Evolutionary conservation across 192 early-diverging fungal species (phyloP).

Genomic region (Coemansia sp.): DNA sequence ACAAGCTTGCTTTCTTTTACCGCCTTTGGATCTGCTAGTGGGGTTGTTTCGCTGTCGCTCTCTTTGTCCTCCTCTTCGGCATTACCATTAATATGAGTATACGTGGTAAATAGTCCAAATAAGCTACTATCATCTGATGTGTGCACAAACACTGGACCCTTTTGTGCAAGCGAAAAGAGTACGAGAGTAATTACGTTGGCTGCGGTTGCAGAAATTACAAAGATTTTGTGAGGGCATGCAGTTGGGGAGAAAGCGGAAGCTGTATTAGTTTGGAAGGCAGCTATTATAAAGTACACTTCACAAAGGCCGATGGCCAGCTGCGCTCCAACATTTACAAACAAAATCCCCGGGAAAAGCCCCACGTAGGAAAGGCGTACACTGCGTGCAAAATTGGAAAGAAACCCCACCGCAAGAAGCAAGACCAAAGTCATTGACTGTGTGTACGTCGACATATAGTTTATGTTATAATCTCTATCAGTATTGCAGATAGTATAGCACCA

Average conservation of each 20-base stretch:
- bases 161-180: too few relatives aligned
- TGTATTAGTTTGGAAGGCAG: slow-evolving; percentile 4
- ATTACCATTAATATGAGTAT: not conserved
- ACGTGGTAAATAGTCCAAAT: not conserved
- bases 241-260: slow-evolving; percentile 1
- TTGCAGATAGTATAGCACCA: too few relatives aligned
- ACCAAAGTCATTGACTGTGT: too few relatives aligned
- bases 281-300: slow-evolving; percentile 33
- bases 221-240: too few relatives aligned
- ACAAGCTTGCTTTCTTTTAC: slow-evolving; percentile 13
- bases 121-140: too few relatives aligned
- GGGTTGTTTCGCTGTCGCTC: slow-evolving; percentile 2
- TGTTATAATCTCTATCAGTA: too few relatives aligned
- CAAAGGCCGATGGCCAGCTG: slow-evolving; percentile 13
- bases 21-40: slow-evolving; percentile 24
- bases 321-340: slow-evolving; percentile 1
- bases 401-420: too few relatives aligned
- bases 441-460: too few relatives aligned
- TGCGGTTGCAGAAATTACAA: too few relatives aligned
- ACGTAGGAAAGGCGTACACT: not conserved
- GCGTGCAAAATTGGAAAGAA: not conserved
- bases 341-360: slow-evolving; percentile 26
- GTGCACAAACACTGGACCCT: too few relatives aligned
- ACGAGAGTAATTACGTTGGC: too few relatives aligned
- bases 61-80: not conserved